phyloP scores from a whole-genome alignment of 108 stramenopile genomes.

The Craspedostauros australis region DNA sequence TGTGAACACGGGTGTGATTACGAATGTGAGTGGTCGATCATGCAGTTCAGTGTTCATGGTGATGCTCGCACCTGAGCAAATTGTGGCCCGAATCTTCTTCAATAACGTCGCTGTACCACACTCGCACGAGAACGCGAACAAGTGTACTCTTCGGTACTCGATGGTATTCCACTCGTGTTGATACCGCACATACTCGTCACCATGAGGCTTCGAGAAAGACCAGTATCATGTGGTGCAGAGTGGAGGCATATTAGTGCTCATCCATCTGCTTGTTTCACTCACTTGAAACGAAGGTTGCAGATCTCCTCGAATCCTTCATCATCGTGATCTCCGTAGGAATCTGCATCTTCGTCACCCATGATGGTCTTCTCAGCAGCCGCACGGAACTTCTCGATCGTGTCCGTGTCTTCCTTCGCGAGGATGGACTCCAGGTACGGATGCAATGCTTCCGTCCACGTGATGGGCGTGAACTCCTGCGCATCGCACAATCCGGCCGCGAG shows the following conservation, averaged over 20 bases:
- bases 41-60: no score
- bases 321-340: conserved; percentile 82
- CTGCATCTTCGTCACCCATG: conserved; percentile 41
- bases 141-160: no score
- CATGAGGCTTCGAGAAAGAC: no score
- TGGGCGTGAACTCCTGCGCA: conserved; percentile 41
- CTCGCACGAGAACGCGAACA: no score
- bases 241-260: neutral
- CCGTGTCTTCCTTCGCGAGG: conserved; percentile 3
- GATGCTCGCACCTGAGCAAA: no score
- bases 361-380: conserved; percentile 34
- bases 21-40: no score
- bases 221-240: neutral
- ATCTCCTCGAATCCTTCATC: conserved; percentile 87
- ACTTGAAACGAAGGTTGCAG: conserved; percentile 84
- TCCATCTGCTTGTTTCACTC: conserved; percentile 11
- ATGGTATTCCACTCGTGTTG: no score
- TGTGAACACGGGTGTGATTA: no score
- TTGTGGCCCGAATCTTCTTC: no score
- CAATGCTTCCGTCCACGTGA: conserved; percentile 52
- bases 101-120: no score
- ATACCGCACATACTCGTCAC: no score
- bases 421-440: conserved; percentile 53
- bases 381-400: conserved; percentile 47
- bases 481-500: conserved; percentile 58